Evolutionary conservation across 495 filamentous ascomycete genomes (phyloP), one percentile per base, ranked within the genome.

Genomic region (Astrothelium macrocarpum): DNA sequence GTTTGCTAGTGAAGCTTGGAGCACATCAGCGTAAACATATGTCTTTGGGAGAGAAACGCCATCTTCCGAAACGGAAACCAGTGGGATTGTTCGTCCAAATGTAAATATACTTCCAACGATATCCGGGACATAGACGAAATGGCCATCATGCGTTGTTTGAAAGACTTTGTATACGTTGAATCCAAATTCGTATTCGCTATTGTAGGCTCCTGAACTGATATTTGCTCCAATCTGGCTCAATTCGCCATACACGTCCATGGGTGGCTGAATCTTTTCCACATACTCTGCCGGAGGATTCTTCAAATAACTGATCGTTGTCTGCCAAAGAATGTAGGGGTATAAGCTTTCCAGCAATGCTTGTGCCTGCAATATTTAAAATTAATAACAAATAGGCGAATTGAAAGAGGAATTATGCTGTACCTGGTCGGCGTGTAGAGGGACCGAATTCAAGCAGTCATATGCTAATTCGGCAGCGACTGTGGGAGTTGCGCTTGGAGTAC

Each of bases 1-100:
- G 59, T 74, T 74, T 14, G 67, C 68, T 59, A 71, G 70, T 36
- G 72, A 70, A 12, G 65, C 32, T 23, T 59, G 66, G 0, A 75
- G 62, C 3, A 75, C 68, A 60, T 75, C 73, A 31, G 43, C 39
- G 66, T 68, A 75, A n/a, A 65, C 73, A 59, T 71, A 75, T 1
- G 68, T 45, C 26, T 64, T 59, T 2, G 73, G 73, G 16, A 75
- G 26, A 26, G 67, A 68, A 46, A 39, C 18, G 29, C 73, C 73
- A 62, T 75, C 73, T 53, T 65, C 65, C 2, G 71, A 73, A 14
- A 75, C 68, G 14, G 71, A 73, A 14, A 75, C 73, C 31, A 75
- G 45, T 1, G 71, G 67, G 2, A 64, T 60, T 0, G 68, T 53
- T 5, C 71, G 66, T n/a, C 68, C 70, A 43, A 53, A 75, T 12